Percentiles rank a stretch among this genome's conserved stretches.
phyloP scores from a whole-genome alignment of 2,329 filamentous ascomycete species.

The Arthrobotrys musiformis region DNA sequence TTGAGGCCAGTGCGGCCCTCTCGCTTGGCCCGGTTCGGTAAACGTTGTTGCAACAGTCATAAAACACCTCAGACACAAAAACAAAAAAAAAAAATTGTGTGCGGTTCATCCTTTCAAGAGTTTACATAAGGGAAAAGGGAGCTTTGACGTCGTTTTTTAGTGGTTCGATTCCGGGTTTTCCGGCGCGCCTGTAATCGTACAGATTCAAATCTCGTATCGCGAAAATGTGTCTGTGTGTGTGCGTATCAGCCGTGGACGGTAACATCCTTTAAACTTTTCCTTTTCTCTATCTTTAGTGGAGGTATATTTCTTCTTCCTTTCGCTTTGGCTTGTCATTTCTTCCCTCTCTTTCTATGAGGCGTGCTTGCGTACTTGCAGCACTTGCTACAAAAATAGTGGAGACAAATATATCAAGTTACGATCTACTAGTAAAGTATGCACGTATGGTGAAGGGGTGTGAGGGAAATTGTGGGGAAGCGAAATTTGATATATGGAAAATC shows the following conservation, averaged over 20 bases:
- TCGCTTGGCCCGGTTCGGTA: constrained; percentile 7
- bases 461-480: constrained; percentile 25
- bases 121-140: constrained; percentile 10
- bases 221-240: too few species aligned
- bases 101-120: neutral
- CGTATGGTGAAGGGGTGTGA: constrained; percentile 6
- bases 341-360: too few species aligned
- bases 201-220: constrained; percentile 18
- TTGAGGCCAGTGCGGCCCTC: constrained; percentile 11
- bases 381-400: neutral
- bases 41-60: neutral
- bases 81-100: neutral
- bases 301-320: constrained; percentile 21
- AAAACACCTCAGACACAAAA: constrained; percentile 9
- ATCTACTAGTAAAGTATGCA: too few species aligned
- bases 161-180: constrained; percentile 10
- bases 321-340: too few species aligned
- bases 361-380: neutral
- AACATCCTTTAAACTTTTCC: constrained; percentile 14
- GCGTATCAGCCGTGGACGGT: constrained; percentile 19
- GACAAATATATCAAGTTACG: constrained; percentile 6
- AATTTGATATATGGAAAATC: constrained; percentile 29
- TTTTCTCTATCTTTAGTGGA: constrained; percentile 6
- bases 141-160: constrained; percentile 7
- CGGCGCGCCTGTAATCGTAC: constrained; percentile 15